Conservation (phyloP, 2,329 filamentous ascomycete genomes). For the Fusarium albosuccineum region DNA sequence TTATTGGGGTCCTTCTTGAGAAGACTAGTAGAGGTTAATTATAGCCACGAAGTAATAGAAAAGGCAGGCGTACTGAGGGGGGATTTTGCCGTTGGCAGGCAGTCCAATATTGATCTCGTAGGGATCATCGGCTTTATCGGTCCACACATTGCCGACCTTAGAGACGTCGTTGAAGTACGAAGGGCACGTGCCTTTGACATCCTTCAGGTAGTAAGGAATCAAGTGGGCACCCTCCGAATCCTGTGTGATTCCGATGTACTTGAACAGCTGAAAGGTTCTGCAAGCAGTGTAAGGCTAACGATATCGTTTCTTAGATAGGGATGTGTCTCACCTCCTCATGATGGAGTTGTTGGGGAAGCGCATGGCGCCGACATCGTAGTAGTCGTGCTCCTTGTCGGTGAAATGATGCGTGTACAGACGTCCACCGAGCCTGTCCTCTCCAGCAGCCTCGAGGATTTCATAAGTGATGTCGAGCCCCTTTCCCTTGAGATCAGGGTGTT, state of each 20-base stretch:
- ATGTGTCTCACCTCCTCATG: slow-evolving; percentile 34
- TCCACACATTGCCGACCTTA: slow-evolving; percentile 12
- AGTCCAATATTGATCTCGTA: slow-evolving; percentile 29
- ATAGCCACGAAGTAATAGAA: accelerated
- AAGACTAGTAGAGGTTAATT: slow-evolving; percentile 1
- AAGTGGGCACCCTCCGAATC: slow-evolving; percentile 8
- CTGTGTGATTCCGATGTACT: slow-evolving; percentile 27
- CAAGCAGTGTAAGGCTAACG: accelerated
- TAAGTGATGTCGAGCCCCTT: slow-evolving; percentile 48
- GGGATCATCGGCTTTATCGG: neutral
- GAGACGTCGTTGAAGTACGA: slow-evolving; percentile 33
- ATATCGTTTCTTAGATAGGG: too few species aligned
- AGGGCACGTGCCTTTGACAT: slow-evolving; percentile 12
- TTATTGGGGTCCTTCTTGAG: slow-evolving; percentile 1
- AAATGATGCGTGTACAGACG: slow-evolving; percentile 54
- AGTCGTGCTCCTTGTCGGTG: slow-evolving; percentile 25
- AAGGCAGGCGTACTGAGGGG: neutral
- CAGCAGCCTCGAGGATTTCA: slow-evolving; percentile 53
- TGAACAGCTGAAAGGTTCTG: slow-evolving; percentile 40
- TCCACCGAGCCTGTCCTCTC: slow-evolving; percentile 50
- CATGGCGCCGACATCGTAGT: slow-evolving; percentile 57
- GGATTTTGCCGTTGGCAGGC: slow-evolving; percentile 13
- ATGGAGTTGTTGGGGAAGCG: slow-evolving; percentile 52
- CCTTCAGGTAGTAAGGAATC: slow-evolving; percentile 37
- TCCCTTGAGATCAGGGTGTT: neutral